Conservation (phyloP, 331 rosid genomes). For the Quercus tomentella region DNA sequence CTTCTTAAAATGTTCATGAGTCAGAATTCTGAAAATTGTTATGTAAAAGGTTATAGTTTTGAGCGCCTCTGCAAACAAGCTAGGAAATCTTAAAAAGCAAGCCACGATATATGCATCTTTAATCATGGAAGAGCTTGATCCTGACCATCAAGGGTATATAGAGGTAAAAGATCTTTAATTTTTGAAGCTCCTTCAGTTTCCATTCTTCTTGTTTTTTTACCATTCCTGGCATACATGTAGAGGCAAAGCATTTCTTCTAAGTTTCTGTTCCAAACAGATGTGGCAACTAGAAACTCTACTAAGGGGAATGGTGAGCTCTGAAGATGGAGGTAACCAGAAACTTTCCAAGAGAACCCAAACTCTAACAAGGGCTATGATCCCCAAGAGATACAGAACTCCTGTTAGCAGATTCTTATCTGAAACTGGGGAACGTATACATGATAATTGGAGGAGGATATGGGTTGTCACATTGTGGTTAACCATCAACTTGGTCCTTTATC, state of each 20-base stretch:
- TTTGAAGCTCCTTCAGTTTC: background rate
- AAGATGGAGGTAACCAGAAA: constrained; percentile 28
- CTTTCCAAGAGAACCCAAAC: constrained; percentile 19
- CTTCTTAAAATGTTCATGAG: background rate
- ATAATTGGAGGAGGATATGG: constrained; percentile 76
- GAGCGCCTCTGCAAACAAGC: constrained; percentile 86
- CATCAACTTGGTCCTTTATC: constrained; percentile 46
- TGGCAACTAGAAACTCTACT: constrained; percentile 76
- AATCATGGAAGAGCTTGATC: constrained; percentile 93
- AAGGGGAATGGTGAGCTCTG: constrained; percentile 51
- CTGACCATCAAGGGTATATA: constrained; percentile 74
- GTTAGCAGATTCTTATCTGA: constrained; percentile 25
- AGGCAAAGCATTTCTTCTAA: background rate
- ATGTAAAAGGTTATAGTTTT: constrained; percentile 68
- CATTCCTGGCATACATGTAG: background rate
- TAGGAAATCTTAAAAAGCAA: constrained; percentile 59
- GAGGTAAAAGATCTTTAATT: constrained; percentile 42
- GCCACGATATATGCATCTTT: constrained; percentile 62
- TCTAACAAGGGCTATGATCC: constrained; percentile 53
- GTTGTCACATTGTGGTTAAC: constrained; percentile 53
- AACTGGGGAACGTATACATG: constrained; percentile 27
- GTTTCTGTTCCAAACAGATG: constrained; percentile 47
- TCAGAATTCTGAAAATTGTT: constrained; percentile 16
- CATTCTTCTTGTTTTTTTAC: background rate
- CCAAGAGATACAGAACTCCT: constrained; percentile 52